Conservation (phyloP, 305 asterid species). For the Ajuga reptans region DNA sequence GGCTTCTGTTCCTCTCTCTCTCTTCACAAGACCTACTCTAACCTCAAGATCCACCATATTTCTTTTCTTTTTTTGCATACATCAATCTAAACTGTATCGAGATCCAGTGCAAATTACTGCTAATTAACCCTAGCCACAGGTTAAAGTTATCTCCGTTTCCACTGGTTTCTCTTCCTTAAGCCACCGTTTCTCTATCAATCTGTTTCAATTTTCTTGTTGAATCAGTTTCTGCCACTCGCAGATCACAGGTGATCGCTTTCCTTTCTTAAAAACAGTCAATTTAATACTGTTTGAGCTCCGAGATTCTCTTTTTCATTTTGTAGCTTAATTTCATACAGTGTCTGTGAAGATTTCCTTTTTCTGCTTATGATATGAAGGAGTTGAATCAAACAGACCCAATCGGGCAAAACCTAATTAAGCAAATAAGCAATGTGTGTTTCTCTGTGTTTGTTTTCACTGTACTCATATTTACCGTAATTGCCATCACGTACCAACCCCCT, state of each 20-base stretch:
- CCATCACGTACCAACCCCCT: slow-evolving; percentile 87
- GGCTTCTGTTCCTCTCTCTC: slow-evolving; percentile 3
- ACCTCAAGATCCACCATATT: slow-evolving; percentile 29
- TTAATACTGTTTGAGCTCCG: slow-evolving; percentile 6
- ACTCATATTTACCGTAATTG: slow-evolving; percentile 56
- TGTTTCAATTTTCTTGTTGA: slow-evolving; percentile 5
- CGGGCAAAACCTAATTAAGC: slow-evolving; percentile 43
- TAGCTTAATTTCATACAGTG: slow-evolving; percentile 1
- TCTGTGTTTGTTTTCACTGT: slow-evolving; percentile 70
- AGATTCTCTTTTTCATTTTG: background rate
- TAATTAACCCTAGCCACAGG: background rate
- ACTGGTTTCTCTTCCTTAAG: background rate
- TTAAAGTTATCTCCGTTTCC: background rate
- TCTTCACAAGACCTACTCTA: background rate
- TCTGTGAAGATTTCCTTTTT: background rate
- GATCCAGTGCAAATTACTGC: background rate
- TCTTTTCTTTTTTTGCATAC: slow-evolving; percentile 5
- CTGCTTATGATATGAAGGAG: slow-evolving; percentile 33
- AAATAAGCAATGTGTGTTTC: slow-evolving; percentile 57
- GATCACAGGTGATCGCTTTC: slow-evolving; percentile 34
- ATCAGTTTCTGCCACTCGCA: slow-evolving; percentile 22
- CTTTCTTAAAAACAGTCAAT: background rate
- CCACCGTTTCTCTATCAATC: background rate
- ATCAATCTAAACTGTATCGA: background rate
- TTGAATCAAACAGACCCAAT: slow-evolving; percentile 37